These are phyloP conservation scores for Ogataea philodendri DNA, from an alignment of 805 yeast species.

Conservation along the genomic window DNA sequence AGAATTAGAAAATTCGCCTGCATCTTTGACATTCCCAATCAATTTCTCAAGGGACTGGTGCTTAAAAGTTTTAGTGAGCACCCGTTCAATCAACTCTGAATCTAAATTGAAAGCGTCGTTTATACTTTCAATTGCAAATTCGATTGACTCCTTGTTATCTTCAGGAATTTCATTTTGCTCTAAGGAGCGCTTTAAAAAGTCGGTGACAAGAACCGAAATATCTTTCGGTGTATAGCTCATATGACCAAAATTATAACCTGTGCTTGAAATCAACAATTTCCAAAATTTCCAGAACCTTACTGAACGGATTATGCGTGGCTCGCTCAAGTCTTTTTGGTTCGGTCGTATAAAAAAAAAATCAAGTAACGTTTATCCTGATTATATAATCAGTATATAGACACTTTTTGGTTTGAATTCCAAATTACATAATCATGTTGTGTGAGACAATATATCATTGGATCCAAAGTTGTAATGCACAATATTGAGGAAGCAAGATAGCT, in stretches of 20 bases:
- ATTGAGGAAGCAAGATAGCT: no score
- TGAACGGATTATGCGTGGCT: no score
- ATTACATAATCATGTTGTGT: no score
- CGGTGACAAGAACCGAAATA: constrained; percentile 69
- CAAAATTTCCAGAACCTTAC: not conserved
- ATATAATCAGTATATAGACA: no score
- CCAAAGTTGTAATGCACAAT: no score
- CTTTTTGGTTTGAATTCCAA: no score
- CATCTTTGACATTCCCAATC: not conserved
- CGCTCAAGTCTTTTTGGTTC: no score
- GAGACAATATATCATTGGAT: no score
- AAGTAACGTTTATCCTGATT: no score
- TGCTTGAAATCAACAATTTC: no score
- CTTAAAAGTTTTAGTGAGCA: constrained; percentile 45
- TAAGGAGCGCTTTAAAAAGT: constrained; percentile 61
- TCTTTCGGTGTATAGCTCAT: constrained; percentile 58
- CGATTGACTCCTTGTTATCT: constrained; percentile 85
- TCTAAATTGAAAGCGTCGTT: constrained; percentile 73
- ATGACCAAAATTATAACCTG: no score
- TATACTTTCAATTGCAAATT: constrained; percentile 90
- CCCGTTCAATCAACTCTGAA: constrained; percentile 45
- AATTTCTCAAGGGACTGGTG: not conserved
- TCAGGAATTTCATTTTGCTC: constrained; percentile 62
- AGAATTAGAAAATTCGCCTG: not conserved
- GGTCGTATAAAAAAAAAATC: no score